Base-by-base conservation (phyloP, 2,329 filamentous ascomycete species). In the Scytalidium lignicola region DNA sequence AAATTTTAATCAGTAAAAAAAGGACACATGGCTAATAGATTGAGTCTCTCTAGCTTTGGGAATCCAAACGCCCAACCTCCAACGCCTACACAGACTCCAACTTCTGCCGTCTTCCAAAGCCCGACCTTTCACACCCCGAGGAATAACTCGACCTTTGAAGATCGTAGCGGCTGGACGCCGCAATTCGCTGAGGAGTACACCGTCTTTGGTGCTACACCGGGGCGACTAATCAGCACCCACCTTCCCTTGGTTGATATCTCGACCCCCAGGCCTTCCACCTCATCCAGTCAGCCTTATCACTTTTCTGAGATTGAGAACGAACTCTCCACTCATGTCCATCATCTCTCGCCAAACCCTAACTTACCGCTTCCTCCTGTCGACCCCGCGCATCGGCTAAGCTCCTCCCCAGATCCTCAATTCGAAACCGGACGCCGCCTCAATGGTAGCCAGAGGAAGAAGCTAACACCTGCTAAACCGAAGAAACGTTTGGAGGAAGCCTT, bases 141-240 rank as follows among this genome's bases (percentile, higher is more conserved):
- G 63, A 66, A 68, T 49, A 70, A 71, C 54, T 68, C 68, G 51
- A 70, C 67, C 49, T 73, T 75, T 56, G 62, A 76, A 65, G 73
- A 78, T 53, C 64, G 73, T 46, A 69, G 71, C 56, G 72, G 73
- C 56, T 80, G 76, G 74, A 83, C 80, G 41, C 80, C 80, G 63
- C 74, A 73, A 50, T 84, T 82, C 68, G 79, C 80, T 55, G 79
- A 83, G 62, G 80, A 83, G 55, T 83, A 81, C 60, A 82, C 80
- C 54, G 79, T 83, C 60, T 83, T 84, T 70, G 80, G 82, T 67
- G 70, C 74, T n/a, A 82, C 80, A 8, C 80, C 80, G 15, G 80
- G 78, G 43, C 79, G 81, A 60, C 69, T 82, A 48, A 71, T 56
- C n/a, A 57, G 54, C 46, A 51, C 50, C 17, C 59, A 62, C 21